Conservation (phyloP, 805 yeast species). For the Clavispora santaluciae region DNA sequence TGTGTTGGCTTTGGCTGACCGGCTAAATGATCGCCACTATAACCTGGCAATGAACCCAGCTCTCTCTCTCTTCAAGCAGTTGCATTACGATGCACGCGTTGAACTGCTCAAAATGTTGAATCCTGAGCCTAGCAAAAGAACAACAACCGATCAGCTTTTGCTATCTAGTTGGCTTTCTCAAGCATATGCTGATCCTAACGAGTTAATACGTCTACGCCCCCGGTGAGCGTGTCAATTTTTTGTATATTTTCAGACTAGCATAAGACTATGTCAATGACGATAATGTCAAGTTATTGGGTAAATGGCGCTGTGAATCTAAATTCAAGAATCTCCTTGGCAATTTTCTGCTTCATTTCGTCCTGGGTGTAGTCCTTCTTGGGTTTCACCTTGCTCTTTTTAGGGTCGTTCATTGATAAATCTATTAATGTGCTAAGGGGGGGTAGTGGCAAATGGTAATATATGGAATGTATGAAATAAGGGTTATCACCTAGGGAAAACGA, state of each 20-base stretch:
- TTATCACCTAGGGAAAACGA: no score
- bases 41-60: conserved; percentile 25
- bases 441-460: neutral
- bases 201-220: conserved; percentile 17
- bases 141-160: conserved; percentile 19
- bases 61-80: conserved; percentile 26
- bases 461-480: neutral
- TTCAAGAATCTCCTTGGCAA: neutral
- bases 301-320: neutral
- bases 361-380: neutral
- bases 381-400: neutral
- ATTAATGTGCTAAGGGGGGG: neutral
- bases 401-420: neutral
- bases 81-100: conserved; percentile 35
- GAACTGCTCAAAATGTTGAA: conserved; percentile 30
- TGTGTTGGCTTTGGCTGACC: conserved; percentile 20
- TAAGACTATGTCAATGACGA: neutral
- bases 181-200: conserved; percentile 37
- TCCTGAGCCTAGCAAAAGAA: conserved; percentile 25
- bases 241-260: neutral
- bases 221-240: neutral
- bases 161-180: conserved; percentile 34
- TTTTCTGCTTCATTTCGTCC: neutral
- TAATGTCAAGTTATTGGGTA: neutral
- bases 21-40: conserved; percentile 20